These are phyloP conservation scores for Fragosphaeria purpurea DNA, from an alignment of 2,329 filamentous ascomycete genomes.

Conservation along the genomic window DNA sequence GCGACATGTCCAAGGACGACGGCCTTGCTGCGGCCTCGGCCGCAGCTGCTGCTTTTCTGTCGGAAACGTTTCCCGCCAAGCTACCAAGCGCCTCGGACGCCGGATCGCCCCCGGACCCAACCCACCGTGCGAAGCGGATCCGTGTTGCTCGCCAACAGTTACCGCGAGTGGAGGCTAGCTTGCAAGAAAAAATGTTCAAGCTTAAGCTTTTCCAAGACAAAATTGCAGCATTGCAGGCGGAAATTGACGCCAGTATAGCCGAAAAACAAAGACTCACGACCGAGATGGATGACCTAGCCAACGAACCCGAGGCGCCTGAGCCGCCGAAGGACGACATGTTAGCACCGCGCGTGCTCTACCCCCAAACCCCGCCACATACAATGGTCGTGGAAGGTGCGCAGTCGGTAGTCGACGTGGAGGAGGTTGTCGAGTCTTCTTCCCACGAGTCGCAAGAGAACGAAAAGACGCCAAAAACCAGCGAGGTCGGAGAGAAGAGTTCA, in stretches of 20 bases:
- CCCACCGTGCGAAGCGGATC: conserved; percentile 18
- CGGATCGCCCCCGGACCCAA: neutral
- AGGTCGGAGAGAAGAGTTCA: no score
- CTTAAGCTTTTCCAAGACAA: conserved; percentile 37
- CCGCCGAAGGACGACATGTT: neutral
- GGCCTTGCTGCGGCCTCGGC: conserved; percentile 4
- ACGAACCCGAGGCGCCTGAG: conserved; percentile 23
- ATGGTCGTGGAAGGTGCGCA: no score
- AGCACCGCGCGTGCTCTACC: no score
- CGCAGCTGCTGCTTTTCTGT: conserved; percentile 16
- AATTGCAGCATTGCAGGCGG: conserved; percentile 36
- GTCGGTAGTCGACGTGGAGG: no score
- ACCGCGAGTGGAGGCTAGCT: conserved; percentile 26
- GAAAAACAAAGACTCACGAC: conserved; percentile 23
- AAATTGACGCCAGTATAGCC: conserved; percentile 28
- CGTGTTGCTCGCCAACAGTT: conserved; percentile 29
- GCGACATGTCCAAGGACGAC: conserved; percentile 10
- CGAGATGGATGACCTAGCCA: conserved; percentile 25
- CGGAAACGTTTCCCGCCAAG: conserved; percentile 2
- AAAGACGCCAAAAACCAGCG: no score
- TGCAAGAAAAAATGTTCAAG: conserved; percentile 36
- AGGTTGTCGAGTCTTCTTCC: no score
- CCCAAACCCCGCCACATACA: no score
- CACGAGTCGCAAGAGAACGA: no score
- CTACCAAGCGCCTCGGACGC: no score